Percentiles rank a stretch among this genome's conserved stretches.
Conservation (phyloP, 2,329 filamentous ascomycete species). For the Fusarium verticillioides region DNA sequence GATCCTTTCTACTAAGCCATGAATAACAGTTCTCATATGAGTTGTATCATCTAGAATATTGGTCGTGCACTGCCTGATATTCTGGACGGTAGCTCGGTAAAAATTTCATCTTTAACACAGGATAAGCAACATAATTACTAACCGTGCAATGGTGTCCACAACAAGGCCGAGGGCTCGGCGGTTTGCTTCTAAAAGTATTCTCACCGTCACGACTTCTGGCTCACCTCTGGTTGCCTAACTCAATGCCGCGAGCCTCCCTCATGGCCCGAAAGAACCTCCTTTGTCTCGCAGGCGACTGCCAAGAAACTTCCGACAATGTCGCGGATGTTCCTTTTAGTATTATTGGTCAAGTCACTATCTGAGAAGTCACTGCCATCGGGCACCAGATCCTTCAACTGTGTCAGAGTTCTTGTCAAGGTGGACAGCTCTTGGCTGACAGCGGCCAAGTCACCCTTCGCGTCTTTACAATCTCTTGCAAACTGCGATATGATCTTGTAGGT, state of each 20-base stretch:
- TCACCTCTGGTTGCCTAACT: conserved; percentile 1
- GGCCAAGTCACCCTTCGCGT: not conserved
- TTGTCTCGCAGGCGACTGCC: not conserved
- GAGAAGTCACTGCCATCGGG: not conserved
- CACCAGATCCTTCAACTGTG: not conserved
- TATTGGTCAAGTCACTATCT: not conserved
- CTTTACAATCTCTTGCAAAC: not conserved
- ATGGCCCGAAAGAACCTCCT: not conserved
- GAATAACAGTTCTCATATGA: too few relatives aligned
- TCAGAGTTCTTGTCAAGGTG: not conserved
- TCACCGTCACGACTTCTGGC: not conserved
- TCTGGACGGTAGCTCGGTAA: too few relatives aligned
- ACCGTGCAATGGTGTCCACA: conserved; percentile 12
- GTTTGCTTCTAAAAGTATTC: conserved; percentile 6
- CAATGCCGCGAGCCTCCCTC: not conserved
- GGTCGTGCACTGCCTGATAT: too few relatives aligned
- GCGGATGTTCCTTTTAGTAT: not conserved
- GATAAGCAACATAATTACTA: too few relatives aligned
- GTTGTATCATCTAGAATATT: too few relatives aligned
- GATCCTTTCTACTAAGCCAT: too few relatives aligned
- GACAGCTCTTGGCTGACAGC: not conserved
- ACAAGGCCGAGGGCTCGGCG: not conserved
- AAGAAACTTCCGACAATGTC: not conserved
- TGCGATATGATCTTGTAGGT: not conserved
- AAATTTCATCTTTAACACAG: too few relatives aligned